Conservation (phyloP, 2,329 filamentous ascomycete species). For the Biscogniauxia sp. region DNA sequence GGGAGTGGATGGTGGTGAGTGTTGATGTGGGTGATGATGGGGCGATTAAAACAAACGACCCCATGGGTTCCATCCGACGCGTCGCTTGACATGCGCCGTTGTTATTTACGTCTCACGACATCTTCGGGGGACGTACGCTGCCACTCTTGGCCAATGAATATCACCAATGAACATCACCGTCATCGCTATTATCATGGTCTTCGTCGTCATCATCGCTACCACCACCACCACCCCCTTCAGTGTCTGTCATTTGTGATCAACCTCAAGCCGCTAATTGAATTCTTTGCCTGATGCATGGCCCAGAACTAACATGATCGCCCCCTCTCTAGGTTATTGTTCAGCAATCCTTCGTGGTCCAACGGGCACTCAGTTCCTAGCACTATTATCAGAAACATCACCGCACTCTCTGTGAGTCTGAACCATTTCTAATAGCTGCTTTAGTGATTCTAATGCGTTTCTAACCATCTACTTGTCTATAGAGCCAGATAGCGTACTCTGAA, state of each 20-base stretch:
- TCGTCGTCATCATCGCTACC: neutral
- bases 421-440: neutral
- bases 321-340: constrained; percentile 53
- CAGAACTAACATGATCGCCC: constrained; percentile 18
- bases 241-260: neutral
- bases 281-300: neutral
- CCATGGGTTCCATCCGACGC: neutral
- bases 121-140: neutral
- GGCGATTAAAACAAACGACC: neutral
- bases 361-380: constrained; percentile 50
- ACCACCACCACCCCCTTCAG: neutral
- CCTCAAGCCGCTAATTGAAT: neutral
- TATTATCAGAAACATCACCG: constrained; percentile 56
- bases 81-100: neutral
- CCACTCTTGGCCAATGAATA: constrained; percentile 4
- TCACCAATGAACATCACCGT: constrained; percentile 8
- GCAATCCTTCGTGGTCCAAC: constrained; percentile 55
- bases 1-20: neutral
- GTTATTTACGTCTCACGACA: neutral
- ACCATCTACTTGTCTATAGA: constrained; percentile 26
- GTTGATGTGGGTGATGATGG: neutral
- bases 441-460: constrained; percentile 18
- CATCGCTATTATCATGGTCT: constrained; percentile 8
- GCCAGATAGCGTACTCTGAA: constrained; percentile 51
- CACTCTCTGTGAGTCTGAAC: constrained; percentile 47